Conservation (phyloP, 192 early-diverging fungal species). For the Dimargaris cristalligena region DNA sequence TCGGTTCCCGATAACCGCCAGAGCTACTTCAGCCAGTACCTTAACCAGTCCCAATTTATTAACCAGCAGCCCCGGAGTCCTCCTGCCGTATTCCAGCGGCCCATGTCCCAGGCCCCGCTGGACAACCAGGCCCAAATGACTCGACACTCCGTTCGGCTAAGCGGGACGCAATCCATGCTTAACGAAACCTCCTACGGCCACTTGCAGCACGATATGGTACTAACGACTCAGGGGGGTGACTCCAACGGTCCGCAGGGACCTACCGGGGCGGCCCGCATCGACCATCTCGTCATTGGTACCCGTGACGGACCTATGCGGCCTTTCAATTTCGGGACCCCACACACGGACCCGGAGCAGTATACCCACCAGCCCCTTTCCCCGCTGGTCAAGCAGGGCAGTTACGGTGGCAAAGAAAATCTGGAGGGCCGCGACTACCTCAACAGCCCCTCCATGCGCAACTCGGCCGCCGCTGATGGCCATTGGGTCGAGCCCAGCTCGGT, state of each 20-base stretch:
- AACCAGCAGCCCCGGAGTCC: background rate
- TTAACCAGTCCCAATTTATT: conserved; percentile 3
- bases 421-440: background rate
- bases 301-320: too few relatives aligned
- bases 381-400: background rate
- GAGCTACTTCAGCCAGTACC: background rate
- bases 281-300: background rate
- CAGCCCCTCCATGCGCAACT: background rate
- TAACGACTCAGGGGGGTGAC: too few relatives aligned
- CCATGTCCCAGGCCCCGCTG: background rate
- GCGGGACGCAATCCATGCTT: background rate
- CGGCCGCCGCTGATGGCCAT: background rate
- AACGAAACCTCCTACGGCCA: background rate
- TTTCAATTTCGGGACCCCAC: background rate
- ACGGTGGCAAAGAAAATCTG: background rate
- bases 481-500: background rate
- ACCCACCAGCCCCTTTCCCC: background rate
- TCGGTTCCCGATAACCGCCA: background rate
- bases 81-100: background rate
- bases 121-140: background rate
- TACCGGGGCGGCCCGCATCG: background rate
- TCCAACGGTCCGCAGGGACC: too few relatives aligned
- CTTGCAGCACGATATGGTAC: background rate
- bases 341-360: background rate
- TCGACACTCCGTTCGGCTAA: background rate